Percentiles rank a stretch among this genome's conserved stretches.
These are phyloP conservation scores for Leishmania arabica DNA, from an alignment of 208 protist genomes.

Conservation along the genomic window DNA sequence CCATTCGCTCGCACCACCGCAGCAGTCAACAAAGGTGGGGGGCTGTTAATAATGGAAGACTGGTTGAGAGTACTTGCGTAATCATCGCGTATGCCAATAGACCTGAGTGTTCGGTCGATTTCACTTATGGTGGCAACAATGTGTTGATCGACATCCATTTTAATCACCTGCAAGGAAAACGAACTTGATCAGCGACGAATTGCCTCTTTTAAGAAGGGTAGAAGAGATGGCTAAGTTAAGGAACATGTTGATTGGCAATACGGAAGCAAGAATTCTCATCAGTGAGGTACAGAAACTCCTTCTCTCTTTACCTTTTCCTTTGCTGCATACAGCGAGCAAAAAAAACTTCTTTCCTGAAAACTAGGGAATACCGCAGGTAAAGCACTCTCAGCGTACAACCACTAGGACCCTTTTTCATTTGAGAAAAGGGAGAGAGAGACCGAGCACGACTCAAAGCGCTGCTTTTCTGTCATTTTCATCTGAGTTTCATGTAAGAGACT, in stretches of 20 bases:
- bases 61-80: not conserved
- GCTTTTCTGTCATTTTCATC: not conserved
- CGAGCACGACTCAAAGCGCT: not conserved
- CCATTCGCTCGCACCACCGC: conserved; percentile 1
- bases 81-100: conserved; percentile 18
- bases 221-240: not conserved
- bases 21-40: not conserved
- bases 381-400: not conserved
- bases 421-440: not conserved
- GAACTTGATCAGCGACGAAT: not conserved
- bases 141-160: conserved; percentile 23
- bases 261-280: not conserved
- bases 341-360: not conserved
- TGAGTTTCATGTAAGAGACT: not conserved
- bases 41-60: not conserved
- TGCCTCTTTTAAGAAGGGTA: not conserved
- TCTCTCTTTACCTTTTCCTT: not conserved
- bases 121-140: conserved; percentile 20
- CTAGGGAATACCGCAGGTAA: not conserved
- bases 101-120: conserved; percentile 31
- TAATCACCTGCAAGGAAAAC: not conserved
- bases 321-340: not conserved
- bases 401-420: not conserved
- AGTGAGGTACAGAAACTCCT: not conserved
- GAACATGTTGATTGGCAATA: not conserved